Evolutionary conservation across 441 rosid species (phyloP), one percentile per base, ranked within the genome.

Genomic region (Erodium trifolium): DNA sequence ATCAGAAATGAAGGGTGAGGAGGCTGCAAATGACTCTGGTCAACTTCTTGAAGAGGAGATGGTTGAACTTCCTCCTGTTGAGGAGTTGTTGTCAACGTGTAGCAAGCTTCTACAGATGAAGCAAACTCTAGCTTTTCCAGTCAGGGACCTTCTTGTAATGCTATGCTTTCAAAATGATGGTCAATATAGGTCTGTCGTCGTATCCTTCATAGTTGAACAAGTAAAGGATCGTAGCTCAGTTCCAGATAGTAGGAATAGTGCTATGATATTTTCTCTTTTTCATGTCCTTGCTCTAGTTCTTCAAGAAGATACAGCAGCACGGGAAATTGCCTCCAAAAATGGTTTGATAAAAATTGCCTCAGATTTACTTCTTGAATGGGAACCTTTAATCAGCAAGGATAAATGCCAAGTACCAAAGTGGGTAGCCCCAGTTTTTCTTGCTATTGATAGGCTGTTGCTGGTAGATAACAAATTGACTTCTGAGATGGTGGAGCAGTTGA

Each of bases 401-500:
- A 88, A 84, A 55, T 19, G 51, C 14, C 84, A 79, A 74, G 92
- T 80, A 79, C 96, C 96, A 29, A 94, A 90, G 83, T 94, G 99
- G 98, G 92, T 92, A 72, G 89, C 99, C 37, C 87, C 97, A 59
- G 94, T 92, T 77, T 92, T 92, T 87, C 96, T 94, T 78, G 87
- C 98, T 68, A 78, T 92, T 69, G 99, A 94, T 82, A 87, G 90
- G 81, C 89, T 94, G 49, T 78, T 94, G 74, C 99, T 88, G 77
- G 93, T 77, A 31, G 97, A 94, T 82, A 85, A 82, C 72, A 94
- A 94, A 73, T 72, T 90, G 78, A 90, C 78, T 76, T 71, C 89
- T 51, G 96, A 88, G 74, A 84, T 88, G 70, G 72, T 91, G 69
- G 98, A 94, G 74, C 89, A 76, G 77, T 73, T 94, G 83, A 88